Evolutionary conservation across 768 basidiomycete genomes (phyloP), one percentile per base, ranked within the genome.

Genomic region (Leccinum boreale): DNA sequence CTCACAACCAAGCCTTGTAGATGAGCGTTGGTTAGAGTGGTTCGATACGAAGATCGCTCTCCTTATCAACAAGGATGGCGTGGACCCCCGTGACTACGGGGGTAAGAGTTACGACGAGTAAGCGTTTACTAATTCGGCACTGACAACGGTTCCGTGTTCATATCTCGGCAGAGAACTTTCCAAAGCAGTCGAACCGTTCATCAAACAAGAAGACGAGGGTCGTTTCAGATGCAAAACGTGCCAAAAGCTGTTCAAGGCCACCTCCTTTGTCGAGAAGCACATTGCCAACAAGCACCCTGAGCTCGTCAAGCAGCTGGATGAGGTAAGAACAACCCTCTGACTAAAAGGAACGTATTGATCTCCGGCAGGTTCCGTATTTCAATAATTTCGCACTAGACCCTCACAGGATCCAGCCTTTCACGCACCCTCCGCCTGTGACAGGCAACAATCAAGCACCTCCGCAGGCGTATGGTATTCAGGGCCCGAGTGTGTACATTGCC

Each of bases 351-450:
- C 33, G 28, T 55, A 64, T 61, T 65, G 63, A 63, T 65, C 56
- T 62, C 59, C 59, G 57, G 39, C 65, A 95, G 94, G 70, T 95
- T 58, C 82, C 90, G 36, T 92, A 89, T 73, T 94, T 94, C 79
- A 98, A 98, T 74, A 94, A 90, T 72, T 99, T 96, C 72, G 93
- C 91, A 29, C 85, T 98, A 57, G 97, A 98, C 76, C 96, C 97
- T 55, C 91, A 94, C 65, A 90, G 87, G 62, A 89, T 97, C 59
- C 89, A 90, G 66, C 90, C 91, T 7, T 89, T 92, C 73, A 81
- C 84, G 23, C 90, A 92, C 69, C 85, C 90, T 58, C 92, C 91
- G 56, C 78, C 82, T 46, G 69, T 78, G 23, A 75, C 81, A 49
- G 87, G 87, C n/a, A 86, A 83, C 55, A 81, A 76, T 35, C 88